Evolutionary conservation across 148 eudicot species (phyloP), one percentile per base, ranked within the genome.

Genomic region (Cornus suecica): DNA sequence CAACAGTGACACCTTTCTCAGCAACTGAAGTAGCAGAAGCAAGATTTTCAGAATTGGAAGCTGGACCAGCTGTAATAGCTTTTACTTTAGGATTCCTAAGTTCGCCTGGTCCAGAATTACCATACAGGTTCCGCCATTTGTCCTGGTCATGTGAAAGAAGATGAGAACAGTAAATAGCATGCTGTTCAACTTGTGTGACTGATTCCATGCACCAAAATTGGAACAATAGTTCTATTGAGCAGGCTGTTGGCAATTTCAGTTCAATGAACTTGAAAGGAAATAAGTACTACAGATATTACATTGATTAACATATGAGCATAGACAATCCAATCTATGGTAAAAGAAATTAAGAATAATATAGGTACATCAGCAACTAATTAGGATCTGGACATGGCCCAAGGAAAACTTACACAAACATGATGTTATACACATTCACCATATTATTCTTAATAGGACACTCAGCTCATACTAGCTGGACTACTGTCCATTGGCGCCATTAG

Each of bases 71-170:
- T 8, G 73, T 1, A 24, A 48, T 45, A 48, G 61, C 34, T 70
- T 70, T 70, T 26, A 27, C 24, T 70, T 23, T 70, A 70, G 73
- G 23, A 70, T 5, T 70, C 13, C 23, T 70, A 45, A 1, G 1
- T n/a, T 48, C 25, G 14, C 34, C 32, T 13, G 41, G 71, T 37
- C 56, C 30, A 68, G 32, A 58, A 26, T 1, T 68, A 68, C 32
- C n/a, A 29, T n/a, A 15, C 58, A 70, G 45, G 61, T 70, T 70
- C 61, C 73, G 31, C 73, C 73, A 70, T 70, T 70, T 70, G 14
- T 70, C 73, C 73, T 70, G 73, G 52, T 70, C 73, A 15, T 70
- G 73, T 8, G 52, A 27, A 45, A 15, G 34, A 41, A 26, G 6
- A 70, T 70, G 34, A 70, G 32, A 70, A 31, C 25, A 37, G 71